Conservation (phyloP, 176 grass and related monocot species). For the Aegilops longissima region DNA sequence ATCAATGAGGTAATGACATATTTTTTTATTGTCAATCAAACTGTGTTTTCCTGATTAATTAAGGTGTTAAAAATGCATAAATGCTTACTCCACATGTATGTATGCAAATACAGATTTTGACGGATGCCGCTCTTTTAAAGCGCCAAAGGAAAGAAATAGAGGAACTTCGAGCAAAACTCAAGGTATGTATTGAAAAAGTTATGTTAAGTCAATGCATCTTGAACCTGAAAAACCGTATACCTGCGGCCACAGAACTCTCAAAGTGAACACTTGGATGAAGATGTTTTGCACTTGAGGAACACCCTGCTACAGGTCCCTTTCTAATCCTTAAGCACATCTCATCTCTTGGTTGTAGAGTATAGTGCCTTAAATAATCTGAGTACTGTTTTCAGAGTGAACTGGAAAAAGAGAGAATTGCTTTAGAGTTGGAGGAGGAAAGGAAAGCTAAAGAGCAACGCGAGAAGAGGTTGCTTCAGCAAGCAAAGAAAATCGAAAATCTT, state of each 20-base stretch:
- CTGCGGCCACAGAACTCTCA: slow-evolving; percentile 64
- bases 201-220: slow-evolving; percentile 20
- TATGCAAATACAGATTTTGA: slow-evolving; percentile 71
- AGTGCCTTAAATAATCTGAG: slow-evolving; percentile 3
- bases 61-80: slow-evolving; percentile 3
- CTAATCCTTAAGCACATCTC: slow-evolving; percentile 28
- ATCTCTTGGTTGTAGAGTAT: slow-evolving; percentile 10
- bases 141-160: slow-evolving; percentile 95
- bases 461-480: slow-evolving; percentile 76
- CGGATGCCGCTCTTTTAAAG: slow-evolving; percentile 92
- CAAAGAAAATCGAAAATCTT: slow-evolving; percentile 92
- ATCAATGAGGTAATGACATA: slow-evolving; percentile 74
- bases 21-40: neutral
- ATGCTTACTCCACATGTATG: slow-evolving; percentile 24
- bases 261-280: slow-evolving; percentile 93
- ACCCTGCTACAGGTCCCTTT: slow-evolving; percentile 78
- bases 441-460: slow-evolving; percentile 91
- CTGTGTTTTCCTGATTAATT: slow-evolving; percentile 10
- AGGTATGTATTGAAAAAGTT: slow-evolving; percentile 35
- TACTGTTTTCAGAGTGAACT: slow-evolving; percentile 73
- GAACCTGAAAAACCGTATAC: slow-evolving; percentile 18
- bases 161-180: slow-evolving; percentile 80
- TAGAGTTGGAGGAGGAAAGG: slow-evolving; percentile 95
- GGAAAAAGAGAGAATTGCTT: slow-evolving; percentile 90
- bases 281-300: slow-evolving; percentile 87